Evolutionary conservation across 768 basidiomycete species (phyloP), one percentile per base, ranked within the genome.

Genomic region (Dentipellis sp.): DNA sequence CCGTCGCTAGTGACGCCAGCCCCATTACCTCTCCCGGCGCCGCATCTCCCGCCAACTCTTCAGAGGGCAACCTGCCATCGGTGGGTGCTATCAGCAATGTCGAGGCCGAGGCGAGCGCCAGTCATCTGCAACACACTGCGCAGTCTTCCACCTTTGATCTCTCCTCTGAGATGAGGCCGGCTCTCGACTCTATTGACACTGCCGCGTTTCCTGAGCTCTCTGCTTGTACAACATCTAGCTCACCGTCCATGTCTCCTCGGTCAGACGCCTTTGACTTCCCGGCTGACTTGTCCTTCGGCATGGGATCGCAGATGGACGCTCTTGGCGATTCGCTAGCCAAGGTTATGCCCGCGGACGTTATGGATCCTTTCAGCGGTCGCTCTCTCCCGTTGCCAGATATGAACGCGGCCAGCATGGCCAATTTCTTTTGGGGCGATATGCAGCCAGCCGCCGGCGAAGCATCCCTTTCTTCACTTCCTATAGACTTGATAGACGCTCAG

Each of bases 171-270:
- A 53, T 58, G 8, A 53, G 57, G 9, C 39, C 59, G 39, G 54
- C 56, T 36, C 47, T 50, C 19, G 54, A 58, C 8, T 46, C 55
- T 29, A 45, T 57, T 2, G 56, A 57, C 53, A 39, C 53, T 17
- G 29, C 42, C 35, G 36, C 56, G 14, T 60, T 48, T n/a, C 55
- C 58, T 16, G 58, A 62, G 34, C 42, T 59, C 22, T 59, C 59
- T 1, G 45, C 48, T 40, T 39, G 54, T 10, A 56, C 59, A 19
- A 53, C 61, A 10, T 55, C 59, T 3, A 40, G 52, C n/a, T 55
- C 56, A 6, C 56, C 58, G n/a, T 56, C 59, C 14, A 62, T 62
- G 61, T 60, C 61, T 1, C 61, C 61, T 11, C 59, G 61, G 21
- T 62, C 61, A 10, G 59, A 60, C 38, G 38, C 58, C 34, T 62